Conservation (phyloP, 2,329 filamentous ascomycete genomes). For the Colletotrichum sp. region DNA sequence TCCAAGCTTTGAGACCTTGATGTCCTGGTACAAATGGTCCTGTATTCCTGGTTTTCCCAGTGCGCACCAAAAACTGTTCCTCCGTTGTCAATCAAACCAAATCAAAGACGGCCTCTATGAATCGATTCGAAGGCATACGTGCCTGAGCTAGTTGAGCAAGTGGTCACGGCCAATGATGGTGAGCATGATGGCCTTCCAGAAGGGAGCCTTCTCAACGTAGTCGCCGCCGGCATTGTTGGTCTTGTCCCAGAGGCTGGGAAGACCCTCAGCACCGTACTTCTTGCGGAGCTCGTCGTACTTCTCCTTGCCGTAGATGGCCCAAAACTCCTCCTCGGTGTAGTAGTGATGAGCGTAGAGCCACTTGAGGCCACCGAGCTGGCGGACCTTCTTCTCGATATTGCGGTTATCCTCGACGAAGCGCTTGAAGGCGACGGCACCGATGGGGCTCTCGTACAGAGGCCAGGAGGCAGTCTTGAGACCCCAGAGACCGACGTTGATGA, state of each 20-base stretch:
- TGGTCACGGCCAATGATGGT: not conserved
- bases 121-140: not conserved
- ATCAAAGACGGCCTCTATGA: not conserved
- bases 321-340: slow-evolving; percentile 72
- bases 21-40: not conserved
- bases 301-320: slow-evolving; percentile 63
- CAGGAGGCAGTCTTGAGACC: not conserved
- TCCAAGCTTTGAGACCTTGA: not conserved
- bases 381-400: slow-evolving; percentile 62
- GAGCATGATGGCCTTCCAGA: not conserved
- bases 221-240: slow-evolving; percentile 44
- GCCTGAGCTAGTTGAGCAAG: not conserved
- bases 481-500: slow-evolving; percentile 8
- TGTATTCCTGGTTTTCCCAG: not conserved
- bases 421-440: not conserved
- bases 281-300: slow-evolving; percentile 63
- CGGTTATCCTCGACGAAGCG: slow-evolving; percentile 60
- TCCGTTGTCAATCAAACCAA: not conserved
- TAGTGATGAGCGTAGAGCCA: slow-evolving; percentile 74
- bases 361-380: slow-evolving; percentile 68
- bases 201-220: not conserved
- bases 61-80: not conserved
- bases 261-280: slow-evolving; percentile 62
- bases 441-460: not conserved
- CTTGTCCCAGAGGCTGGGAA: slow-evolving; percentile 73